A percentile compares a stretch with the other conserved stretches of the same genome.
Conservation (phyloP, 306 rosid species). For the Begonia peltatifolia region DNA sequence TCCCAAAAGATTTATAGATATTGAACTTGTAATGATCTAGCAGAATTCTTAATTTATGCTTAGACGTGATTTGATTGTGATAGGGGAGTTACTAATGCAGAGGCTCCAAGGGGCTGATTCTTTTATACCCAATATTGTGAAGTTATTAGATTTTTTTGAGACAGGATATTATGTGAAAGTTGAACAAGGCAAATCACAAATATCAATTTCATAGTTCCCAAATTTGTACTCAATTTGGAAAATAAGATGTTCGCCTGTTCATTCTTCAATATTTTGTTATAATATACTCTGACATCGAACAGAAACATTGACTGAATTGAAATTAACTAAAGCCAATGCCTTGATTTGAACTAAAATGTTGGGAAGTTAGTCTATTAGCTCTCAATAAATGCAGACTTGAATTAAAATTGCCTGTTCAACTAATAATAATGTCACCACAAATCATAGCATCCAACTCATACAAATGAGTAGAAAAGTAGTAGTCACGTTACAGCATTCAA, state of each 20-base stretch:
- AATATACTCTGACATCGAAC: too few relatives aligned
- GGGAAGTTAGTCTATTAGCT: too few relatives aligned
- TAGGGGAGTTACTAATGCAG: conserved; percentile 19
- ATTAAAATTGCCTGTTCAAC: too few relatives aligned
- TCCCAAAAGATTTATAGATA: conserved; percentile 1
- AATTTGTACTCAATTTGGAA: conserved; percentile 9
- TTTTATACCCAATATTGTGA: conserved; percentile 30
- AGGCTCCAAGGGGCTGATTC: conserved; percentile 26
- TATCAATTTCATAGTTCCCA: conserved; percentile 20
- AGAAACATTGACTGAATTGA: too few relatives aligned
- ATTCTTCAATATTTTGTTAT: not conserved
- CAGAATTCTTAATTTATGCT: conserved; percentile 18
- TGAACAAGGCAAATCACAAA: conserved; percentile 13
- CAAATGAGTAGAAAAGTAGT: too few relatives aligned
- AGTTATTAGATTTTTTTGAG: conserved; percentile 27
- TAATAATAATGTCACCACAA: too few relatives aligned
- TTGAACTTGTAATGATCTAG: conserved; percentile 2
- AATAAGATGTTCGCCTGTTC: not conserved
- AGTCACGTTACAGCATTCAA: too few relatives aligned
- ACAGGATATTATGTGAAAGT: conserved; percentile 17
- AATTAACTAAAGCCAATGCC: too few relatives aligned
- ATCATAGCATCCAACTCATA: too few relatives aligned
- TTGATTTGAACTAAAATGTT: too few relatives aligned
- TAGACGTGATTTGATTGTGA: conserved; percentile 16
- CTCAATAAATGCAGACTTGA: too few relatives aligned